phyloP scores from a whole-genome alignment of 2,329 filamentous ascomycete genomes.

The Colletotrichum abscissum region DNA sequence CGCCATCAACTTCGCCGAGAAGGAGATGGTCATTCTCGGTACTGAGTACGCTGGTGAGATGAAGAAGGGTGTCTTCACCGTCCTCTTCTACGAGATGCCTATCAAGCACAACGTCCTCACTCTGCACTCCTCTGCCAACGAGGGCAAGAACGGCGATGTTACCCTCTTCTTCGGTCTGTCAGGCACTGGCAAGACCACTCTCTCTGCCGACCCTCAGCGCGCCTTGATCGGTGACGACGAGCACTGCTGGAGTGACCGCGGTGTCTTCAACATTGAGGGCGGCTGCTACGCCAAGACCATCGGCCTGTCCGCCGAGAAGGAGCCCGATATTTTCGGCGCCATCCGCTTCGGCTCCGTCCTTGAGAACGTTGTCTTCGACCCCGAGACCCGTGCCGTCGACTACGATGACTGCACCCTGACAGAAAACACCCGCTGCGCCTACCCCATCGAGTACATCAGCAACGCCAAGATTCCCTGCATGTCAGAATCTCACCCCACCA shows the following conservation, averaged over 20 bases:
- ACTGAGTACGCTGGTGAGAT: constrained; percentile 98
- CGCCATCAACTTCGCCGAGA: constrained; percentile 98
- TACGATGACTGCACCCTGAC: constrained; percentile 96
- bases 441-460: constrained; percentile 98
- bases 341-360: constrained; percentile 97
- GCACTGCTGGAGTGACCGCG: constrained; percentile 98
- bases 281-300: constrained; percentile 99
- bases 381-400: constrained; percentile 87
- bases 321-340: constrained; percentile 96
- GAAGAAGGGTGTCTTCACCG: constrained; percentile 99
- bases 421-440: constrained; percentile 98
- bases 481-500: constrained; percentile 86
- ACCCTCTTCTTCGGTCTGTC: constrained; percentile 99
- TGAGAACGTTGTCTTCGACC: constrained; percentile 99
- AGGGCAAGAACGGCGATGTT: constrained; percentile 93
- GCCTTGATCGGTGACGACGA: constrained; percentile 97
- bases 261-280: constrained; percentile 99
- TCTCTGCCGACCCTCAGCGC: constrained; percentile 97
- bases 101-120: constrained; percentile 99
- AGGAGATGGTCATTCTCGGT: constrained; percentile 99
- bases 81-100: constrained; percentile 99
- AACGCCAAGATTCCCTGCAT: constrained; percentile 99
- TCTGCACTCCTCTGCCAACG: constrained; percentile 97
- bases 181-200: constrained; percentile 97
- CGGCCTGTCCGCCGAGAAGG: constrained; percentile 96